These are phyloP conservation scores for Durio zibethinus DNA, from an alignment of 345 rosid genomes.

Conservation along the genomic window DNA sequence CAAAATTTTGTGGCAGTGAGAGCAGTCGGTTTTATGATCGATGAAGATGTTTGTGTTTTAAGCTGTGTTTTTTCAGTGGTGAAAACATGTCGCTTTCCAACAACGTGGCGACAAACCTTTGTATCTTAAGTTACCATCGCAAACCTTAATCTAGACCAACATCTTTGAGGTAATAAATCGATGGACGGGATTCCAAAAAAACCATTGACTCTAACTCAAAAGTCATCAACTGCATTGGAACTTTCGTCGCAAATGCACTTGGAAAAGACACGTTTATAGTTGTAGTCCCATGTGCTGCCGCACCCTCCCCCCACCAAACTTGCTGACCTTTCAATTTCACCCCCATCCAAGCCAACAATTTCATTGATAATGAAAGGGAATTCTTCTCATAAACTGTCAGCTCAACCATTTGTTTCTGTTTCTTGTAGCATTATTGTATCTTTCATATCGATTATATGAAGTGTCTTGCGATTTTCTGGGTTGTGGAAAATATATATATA, in stretches of 20 bases:
- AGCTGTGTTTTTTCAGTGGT: no score
- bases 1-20: no score
- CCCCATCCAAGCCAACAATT: background rate
- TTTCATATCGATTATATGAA: background rate
- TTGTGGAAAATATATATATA: background rate
- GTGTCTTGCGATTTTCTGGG: background rate
- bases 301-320: background rate
- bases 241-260: background rate
- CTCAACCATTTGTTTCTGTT: background rate
- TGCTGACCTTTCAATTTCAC: background rate
- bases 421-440: background rate
- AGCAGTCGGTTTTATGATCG: no score
- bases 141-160: no score
- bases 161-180: no score
- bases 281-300: constrained; percentile 1
- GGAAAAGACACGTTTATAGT: background rate
- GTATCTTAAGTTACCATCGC: no score
- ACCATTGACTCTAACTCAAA: background rate
- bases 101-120: no score
- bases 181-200: no score
- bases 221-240: background rate
- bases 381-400: background rate
- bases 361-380: background rate
- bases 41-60: no score
- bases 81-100: no score